Evolutionary conservation across 1,284 basidiomycete species (phyloP), one percentile per base, ranked within the genome.

Genomic region (Rhodotorula sp.): DNA sequence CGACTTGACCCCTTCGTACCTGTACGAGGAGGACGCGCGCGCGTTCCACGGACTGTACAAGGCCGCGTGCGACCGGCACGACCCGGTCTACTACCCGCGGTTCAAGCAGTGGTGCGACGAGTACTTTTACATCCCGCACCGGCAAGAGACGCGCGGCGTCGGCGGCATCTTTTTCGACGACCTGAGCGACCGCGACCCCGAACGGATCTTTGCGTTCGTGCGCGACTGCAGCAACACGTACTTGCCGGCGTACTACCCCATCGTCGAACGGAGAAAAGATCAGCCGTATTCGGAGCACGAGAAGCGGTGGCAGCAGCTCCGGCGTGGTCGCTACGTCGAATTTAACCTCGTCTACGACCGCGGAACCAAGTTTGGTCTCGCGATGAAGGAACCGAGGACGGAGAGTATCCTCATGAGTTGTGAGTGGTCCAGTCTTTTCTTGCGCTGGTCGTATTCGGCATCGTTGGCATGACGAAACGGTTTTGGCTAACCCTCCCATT

Each of bases 111-210:
- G 94, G 93, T 98, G 95, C 83, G 96, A 99, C 83, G 88, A 92
- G 79, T 99, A 99, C 84, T 99, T 99, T 82, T 89, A 84, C 82
- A 89, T 98, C 77, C 85, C 91, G n/a, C 95, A 99, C 80, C 88
- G 95, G n/a, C 82, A 84, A 45, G 95, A 99, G 82, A 83, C 87
- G 2, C 87, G 95, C 33, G 96, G 96, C 5, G 83, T 99, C 53
- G 96, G 96, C 30, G 96, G 96, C 1, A 85, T 99, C 73, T 99
- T 99, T 84, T 96, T 97, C 80, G 95, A 99, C 81, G 93, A 96
- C 80, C 86, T 96, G 22, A 81, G 81, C 3, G 71, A 73, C 83
- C 87, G 7, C 80, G 79, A 72, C 24, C 78, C 79, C 20, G 86
- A 88, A 22, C 87, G 88, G 48, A 87, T 94, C 67, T 95, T 95